phyloP scores from a whole-genome alignment of 2,329 filamentous ascomycete genomes.

The Eurotiales sp. region DNA sequence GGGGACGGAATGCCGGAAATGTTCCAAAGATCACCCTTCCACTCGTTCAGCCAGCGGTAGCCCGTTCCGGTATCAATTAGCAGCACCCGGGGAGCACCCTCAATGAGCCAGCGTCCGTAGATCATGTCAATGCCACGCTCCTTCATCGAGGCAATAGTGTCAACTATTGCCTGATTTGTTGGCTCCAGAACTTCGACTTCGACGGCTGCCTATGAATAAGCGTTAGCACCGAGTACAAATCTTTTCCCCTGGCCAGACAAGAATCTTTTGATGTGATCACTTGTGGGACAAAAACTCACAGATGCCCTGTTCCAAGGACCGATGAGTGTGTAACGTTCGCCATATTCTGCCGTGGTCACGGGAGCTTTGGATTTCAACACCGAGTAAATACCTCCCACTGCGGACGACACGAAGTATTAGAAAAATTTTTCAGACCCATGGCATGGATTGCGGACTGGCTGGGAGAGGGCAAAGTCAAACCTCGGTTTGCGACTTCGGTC shows the following conservation, averaged over 20 bases:
- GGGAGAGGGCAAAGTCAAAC: slow-evolving; percentile 41
- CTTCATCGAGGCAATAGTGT: slow-evolving; percentile 88
- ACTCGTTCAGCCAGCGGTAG: slow-evolving; percentile 87
- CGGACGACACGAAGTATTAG: slow-evolving; percentile 15
- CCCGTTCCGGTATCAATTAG: slow-evolving; percentile 94
- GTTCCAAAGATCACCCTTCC: slow-evolving; percentile 96
- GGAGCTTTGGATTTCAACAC: slow-evolving; percentile 98
- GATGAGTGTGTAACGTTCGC: slow-evolving; percentile 91
- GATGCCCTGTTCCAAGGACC: slow-evolving; percentile 90
- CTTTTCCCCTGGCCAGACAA: background rate
- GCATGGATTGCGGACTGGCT: slow-evolving; percentile 1
- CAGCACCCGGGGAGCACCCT: slow-evolving; percentile 88
- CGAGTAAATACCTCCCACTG: slow-evolving; percentile 97
- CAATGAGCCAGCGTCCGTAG: slow-evolving; percentile 96
- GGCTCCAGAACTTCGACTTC: slow-evolving; percentile 94
- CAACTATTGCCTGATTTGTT: slow-evolving; percentile 70
- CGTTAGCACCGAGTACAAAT: slow-evolving; percentile 1
- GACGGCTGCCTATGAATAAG: slow-evolving; percentile 69
- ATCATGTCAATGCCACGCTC: slow-evolving; percentile 85
- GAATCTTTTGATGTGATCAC: no score
- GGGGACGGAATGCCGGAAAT: slow-evolving; percentile 90
- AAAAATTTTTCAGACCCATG: no score
- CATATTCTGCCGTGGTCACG: slow-evolving; percentile 97
- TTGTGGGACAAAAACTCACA: no score
- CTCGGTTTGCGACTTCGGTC: slow-evolving; percentile 95